Evolutionary conservation across 768 basidiomycete species (phyloP).

Genomic region (Boletus reticuloceps): DNA sequence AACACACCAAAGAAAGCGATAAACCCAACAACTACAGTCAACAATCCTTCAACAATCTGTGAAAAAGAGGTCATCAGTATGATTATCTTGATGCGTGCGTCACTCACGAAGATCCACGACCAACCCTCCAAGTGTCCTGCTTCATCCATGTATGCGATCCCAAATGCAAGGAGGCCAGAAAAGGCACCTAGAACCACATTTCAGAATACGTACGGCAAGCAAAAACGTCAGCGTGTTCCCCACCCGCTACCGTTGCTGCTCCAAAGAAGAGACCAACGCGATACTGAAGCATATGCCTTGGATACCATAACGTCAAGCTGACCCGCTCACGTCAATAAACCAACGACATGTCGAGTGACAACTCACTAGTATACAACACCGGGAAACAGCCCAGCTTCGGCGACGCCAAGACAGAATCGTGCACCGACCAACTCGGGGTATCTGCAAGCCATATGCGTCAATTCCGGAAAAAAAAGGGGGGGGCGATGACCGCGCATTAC

Average conservation of each 20-base stretch:
- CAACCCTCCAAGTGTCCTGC: conserved; percentile 48
- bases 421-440: conserved; percentile 60
- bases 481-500: conserved; percentile 28
- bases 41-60: conserved; percentile 40
- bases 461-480: neutral
- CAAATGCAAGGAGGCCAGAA: conserved; percentile 57
- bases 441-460: conserved; percentile 30
- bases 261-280: conserved; percentile 65
- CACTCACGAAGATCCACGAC: conserved; percentile 66
- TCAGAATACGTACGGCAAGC: neutral
- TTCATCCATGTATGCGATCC: conserved; percentile 51
- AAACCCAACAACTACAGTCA: conserved; percentile 55
- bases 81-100: neutral
- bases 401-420: conserved; percentile 57
- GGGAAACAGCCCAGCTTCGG: conserved; percentile 72
- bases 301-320: conserved; percentile 69
- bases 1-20: conserved; percentile 48
- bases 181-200: conserved; percentile 41
- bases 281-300: conserved; percentile 55
- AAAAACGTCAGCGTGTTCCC: neutral
- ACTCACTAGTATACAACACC: conserved; percentile 71
- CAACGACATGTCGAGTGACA: neutral
- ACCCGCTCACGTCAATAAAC: neutral
- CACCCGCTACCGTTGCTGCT: conserved; percentile 58
- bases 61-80: neutral